Evolutionary conservation across 441 rosid species (phyloP).

Genomic region (Monsonia emarginata): DNA sequence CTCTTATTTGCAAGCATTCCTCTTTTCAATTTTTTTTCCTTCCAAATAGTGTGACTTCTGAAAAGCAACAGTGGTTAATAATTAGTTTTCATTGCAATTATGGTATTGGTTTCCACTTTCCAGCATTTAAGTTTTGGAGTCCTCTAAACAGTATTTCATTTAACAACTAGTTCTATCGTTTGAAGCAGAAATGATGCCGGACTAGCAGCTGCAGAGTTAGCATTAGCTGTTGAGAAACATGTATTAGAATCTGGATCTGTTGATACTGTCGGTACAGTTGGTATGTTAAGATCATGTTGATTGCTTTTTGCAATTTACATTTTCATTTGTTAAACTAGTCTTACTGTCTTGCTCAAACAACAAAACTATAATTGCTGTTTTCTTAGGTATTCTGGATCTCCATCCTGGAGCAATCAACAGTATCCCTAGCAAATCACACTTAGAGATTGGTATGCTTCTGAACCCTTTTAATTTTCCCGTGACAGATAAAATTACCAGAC

Average conservation of each 20-base stretch:
- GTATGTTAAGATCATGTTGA: slow-evolving; percentile 21
- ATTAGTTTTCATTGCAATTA: not conserved
- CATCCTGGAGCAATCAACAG: slow-evolving; percentile 97
- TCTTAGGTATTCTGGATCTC: slow-evolving; percentile 63
- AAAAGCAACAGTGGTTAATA: too few species aligned
- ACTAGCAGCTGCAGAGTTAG: slow-evolving; percentile 87
- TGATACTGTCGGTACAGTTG: slow-evolving; percentile 91
- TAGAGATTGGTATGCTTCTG: slow-evolving; percentile 62
- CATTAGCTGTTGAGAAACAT: slow-evolving; percentile 75
- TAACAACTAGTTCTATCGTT: not conserved
- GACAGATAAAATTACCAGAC: not conserved
- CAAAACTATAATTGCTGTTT: slow-evolving; percentile 7
- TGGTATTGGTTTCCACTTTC: not conserved
- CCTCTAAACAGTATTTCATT: not conserved
- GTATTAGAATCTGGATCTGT: slow-evolving; percentile 69
- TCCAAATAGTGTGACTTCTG: too few species aligned
- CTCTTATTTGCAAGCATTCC: not conserved
- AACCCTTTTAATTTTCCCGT: not conserved
- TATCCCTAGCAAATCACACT: slow-evolving; percentile 84
- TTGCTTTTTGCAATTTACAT: not conserved
- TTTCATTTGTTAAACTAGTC: not conserved
- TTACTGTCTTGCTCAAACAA: too few species aligned
- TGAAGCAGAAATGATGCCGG: slow-evolving; percentile 77
- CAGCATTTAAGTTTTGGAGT: not conserved
- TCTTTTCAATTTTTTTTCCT: not conserved